phyloP scores from a whole-genome alignment of 2,329 filamentous ascomycete genomes.

The Apiospora kogelbergensis region DNA sequence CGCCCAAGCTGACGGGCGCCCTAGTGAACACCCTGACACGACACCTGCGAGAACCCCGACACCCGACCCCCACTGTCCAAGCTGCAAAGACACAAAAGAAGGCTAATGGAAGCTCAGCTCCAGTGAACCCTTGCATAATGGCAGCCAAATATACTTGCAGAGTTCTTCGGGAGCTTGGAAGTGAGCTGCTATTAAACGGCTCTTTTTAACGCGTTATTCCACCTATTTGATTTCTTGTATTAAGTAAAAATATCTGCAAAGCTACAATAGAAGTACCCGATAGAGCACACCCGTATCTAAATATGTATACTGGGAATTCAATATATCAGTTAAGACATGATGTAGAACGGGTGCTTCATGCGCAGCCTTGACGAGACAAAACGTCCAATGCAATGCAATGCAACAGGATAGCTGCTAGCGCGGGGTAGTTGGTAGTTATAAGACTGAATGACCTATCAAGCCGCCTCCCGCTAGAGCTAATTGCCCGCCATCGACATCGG shows the following conservation, averaged over 20 bases:
- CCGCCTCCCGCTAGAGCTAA: background rate
- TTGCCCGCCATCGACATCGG: constrained; percentile 2
- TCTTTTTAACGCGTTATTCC: no score
- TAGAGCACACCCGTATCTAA: no score
- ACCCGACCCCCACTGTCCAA: background rate
- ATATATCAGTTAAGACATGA: no score
- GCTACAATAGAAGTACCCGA: no score
- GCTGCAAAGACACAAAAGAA: background rate
- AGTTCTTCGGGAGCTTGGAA: background rate
- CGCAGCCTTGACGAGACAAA: background rate
- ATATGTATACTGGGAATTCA: no score
- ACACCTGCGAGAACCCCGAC: background rate
- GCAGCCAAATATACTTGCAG: background rate
- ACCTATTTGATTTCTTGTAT: no score
- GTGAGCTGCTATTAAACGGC: background rate
- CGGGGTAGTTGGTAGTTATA: background rate
- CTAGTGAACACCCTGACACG: background rate
- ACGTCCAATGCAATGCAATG: background rate
- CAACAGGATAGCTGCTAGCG: background rate
- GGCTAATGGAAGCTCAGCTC: constrained; percentile 4
- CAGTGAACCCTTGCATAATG: constrained; percentile 2
- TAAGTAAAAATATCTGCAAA: no score
- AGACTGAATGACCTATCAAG: background rate
- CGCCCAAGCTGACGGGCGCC: background rate
- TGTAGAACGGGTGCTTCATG: no score